Base-by-base conservation (phyloP, 768 basidiomycete species). In the Dictyophora rubrovolvata region DNA sequence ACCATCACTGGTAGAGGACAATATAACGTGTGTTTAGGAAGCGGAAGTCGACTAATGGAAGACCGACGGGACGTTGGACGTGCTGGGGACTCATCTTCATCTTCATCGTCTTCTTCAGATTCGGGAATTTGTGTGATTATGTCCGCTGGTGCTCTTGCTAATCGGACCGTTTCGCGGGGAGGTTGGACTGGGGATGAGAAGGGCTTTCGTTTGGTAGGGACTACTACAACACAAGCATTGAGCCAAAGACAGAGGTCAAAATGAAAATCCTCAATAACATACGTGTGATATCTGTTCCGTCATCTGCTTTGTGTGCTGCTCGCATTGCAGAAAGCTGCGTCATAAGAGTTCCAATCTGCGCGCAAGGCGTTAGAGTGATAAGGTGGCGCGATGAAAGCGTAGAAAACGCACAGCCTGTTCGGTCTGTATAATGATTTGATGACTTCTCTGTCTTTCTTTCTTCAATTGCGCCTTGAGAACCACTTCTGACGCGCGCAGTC, bases 401-500 rank as follows among this genome's bases (percentile, higher is more conserved):
- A 56, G 56, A 23, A 53, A 75, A 66, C 76, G 66, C 72, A 90
- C 89, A 63, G 86, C 87, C 61, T 78, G 73, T 69, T 90, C 89
- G 46, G 87, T 79, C 65, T 90, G 87, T 11, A 78, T 75, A 65
- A 91, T 75, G 62, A 92, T 70, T 68, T 80, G 84, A 65, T 79
- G 75, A 17, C 86, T 86, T 70, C 84, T 89, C 70, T 87, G 87
- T 54, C 81, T 81, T 69, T 91, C 89, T 66, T 81, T 83, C 74
- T 87, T 89, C 60, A 92, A 80, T 68, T 90, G 86, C 20, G 85
- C 73, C 5, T 79, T 73, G 54, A 92, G 80, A 11, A 85, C 79
- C 65, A 90, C 87, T 72, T 89, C 87, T 18, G 87, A 87, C 64
- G 87, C 83, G 59, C 86, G 84, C 64, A 92, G 76, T 57, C 86